phyloP scores from a whole-genome alignment of 805 yeast genomes.

The Yarrowia bubula region DNA sequence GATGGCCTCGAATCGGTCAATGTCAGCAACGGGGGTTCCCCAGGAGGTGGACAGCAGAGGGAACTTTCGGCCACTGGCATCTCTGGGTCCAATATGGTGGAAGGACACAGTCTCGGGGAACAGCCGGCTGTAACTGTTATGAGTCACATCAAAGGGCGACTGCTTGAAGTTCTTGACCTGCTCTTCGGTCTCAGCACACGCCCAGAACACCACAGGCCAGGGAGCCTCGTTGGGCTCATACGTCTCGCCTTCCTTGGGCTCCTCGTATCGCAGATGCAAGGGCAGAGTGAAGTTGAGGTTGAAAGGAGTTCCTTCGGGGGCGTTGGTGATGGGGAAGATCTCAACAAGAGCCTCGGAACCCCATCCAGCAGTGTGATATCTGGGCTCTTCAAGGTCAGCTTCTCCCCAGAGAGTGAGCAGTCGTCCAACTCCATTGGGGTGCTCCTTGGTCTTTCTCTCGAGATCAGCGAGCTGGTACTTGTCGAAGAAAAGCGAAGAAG shows the following conservation, averaged over 20 bases:
- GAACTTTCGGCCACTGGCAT: not conserved
- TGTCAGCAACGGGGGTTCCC: conserved; percentile 44
- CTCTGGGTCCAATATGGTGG: conserved; percentile 7
- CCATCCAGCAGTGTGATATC: conserved; percentile 46
- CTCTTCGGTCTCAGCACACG: conserved; percentile 46
- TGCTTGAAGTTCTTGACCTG: conserved; percentile 23
- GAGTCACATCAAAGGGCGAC: conserved; percentile 25
- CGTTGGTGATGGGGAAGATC: conserved; percentile 34
- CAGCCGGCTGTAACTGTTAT: not conserved
- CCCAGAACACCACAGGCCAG: conserved; percentile 50
- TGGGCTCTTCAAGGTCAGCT: conserved; percentile 57
- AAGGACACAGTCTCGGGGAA: conserved; percentile 17
- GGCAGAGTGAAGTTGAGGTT: conserved; percentile 42
- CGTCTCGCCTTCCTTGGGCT: conserved; percentile 39
- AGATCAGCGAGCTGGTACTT: conserved; percentile 49
- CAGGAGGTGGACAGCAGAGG: conserved; percentile 1
- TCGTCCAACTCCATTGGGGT: conserved; percentile 34
- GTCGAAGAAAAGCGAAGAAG: conserved; percentile 52
- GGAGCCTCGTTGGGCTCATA: conserved; percentile 35
- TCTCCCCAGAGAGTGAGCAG: conserved; percentile 52
- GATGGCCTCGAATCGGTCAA: conserved; percentile 37
- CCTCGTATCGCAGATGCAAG: conserved; percentile 53
- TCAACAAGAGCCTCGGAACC: conserved; percentile 50
- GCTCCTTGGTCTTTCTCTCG: conserved; percentile 33
- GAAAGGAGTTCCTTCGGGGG: not conserved